Conservation (phyloP, 164 flowering plant species). For the Tetracentron sinense region DNA sequence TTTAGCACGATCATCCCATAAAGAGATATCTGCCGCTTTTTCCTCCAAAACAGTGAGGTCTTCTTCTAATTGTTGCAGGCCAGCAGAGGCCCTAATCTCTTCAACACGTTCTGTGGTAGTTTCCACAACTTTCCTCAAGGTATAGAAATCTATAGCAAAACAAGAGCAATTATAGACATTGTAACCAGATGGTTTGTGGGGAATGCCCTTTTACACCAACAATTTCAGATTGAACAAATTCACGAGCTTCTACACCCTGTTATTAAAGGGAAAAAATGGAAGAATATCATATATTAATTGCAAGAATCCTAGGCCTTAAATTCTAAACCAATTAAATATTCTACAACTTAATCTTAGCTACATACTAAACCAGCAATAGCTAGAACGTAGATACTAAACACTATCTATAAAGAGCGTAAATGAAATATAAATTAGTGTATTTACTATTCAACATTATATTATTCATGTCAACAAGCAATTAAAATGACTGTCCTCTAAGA, state of each 20-base stretch:
- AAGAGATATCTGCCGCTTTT: conserved; percentile 66
- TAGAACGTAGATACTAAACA: background rate
- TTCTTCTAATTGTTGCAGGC: conserved; percentile 59
- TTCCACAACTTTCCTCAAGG: conserved; percentile 83
- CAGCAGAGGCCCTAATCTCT: conserved; percentile 69
- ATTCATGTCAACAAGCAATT: too few species aligned
- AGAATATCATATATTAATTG: background rate
- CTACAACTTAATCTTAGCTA: background rate
- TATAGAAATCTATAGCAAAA: conserved; percentile 69
- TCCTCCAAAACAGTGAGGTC: conserved; percentile 58
- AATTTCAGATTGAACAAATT: background rate
- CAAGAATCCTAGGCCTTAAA: background rate
- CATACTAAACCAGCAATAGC: background rate
- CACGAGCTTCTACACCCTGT: background rate
- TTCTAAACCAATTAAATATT: background rate
- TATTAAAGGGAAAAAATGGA: background rate
- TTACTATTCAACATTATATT: too few species aligned
- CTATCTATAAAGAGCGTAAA: background rate
- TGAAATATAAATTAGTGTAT: background rate
- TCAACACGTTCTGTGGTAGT: conserved; percentile 53
- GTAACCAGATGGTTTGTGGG: background rate
- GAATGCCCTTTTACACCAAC: background rate
- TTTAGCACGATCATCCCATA: conserved; percentile 86
- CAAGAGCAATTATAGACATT: background rate
- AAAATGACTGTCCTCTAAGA: too few species aligned